Percentiles rank a stretch among this genome's conserved stretches.
Conservation (phyloP, 164 flowering plant species). For the Berberis thunbergii region DNA sequence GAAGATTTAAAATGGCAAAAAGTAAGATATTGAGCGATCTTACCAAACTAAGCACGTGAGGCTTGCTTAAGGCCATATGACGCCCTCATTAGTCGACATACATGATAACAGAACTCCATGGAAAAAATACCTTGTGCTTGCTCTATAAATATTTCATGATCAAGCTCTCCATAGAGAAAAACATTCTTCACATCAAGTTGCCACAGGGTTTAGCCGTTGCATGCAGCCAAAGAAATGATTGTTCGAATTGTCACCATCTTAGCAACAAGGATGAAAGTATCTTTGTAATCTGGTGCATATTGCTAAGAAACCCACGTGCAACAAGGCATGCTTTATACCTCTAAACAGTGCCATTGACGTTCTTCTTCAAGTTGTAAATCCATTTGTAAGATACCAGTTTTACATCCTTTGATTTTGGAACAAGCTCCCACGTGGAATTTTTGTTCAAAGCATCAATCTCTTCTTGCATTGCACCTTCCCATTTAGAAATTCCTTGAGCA, state of each 20-base stretch:
- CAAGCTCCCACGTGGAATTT: conserved; percentile 10
- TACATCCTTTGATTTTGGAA: conserved; percentile 3
- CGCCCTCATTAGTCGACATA: conserved; percentile 18
- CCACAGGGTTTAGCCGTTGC: conserved; percentile 9
- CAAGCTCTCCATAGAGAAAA: conserved; percentile 13
- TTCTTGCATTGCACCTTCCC: background rate
- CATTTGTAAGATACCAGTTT: conserved; percentile 5
- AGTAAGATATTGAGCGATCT: conserved; percentile 13
- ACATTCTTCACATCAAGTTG: conserved; percentile 18
- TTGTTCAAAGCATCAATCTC: conserved; percentile 1
- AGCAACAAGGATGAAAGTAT: conserved; percentile 7
- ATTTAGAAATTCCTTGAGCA: conserved; percentile 1
- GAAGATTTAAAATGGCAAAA: conserved; percentile 13
- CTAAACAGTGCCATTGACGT: conserved; percentile 10
- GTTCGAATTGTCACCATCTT: conserved; percentile 9
- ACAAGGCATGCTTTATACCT: conserved; percentile 14
- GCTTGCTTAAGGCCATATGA: conserved; percentile 21
- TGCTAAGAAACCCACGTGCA: conserved; percentile 14
- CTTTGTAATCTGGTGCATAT: conserved; percentile 16
- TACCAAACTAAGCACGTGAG: conserved; percentile 7
- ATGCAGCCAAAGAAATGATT: conserved; percentile 9
- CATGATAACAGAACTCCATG: conserved; percentile 9
- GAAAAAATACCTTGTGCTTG: conserved; percentile 12
- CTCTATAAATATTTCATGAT: conserved; percentile 12
- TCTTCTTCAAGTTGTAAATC: conserved; percentile 7